Evolutionary conservation across 2,329 filamentous ascomycete species (phyloP).

Genomic region (Venturia asperata): DNA sequence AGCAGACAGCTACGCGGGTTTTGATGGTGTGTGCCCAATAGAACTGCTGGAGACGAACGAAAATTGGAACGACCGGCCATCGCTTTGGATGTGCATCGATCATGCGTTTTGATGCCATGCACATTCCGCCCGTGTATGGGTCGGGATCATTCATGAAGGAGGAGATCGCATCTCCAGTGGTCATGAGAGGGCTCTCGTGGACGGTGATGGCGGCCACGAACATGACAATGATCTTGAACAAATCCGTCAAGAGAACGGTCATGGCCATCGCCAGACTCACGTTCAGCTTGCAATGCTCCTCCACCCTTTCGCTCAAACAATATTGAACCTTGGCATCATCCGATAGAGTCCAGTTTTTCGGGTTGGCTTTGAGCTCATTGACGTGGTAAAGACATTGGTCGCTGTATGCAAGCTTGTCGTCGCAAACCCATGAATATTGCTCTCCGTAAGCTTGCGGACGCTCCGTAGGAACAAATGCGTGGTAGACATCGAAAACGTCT

Average conservation of each 20-base stretch:
- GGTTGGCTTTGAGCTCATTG: slow-evolving; percentile 15
- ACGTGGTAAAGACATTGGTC: slow-evolving; percentile 19
- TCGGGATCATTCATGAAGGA: slow-evolving; percentile 26
- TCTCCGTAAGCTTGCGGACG: slow-evolving; percentile 14
- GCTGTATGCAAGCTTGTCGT: slow-evolving; percentile 11
- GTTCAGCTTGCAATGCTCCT: slow-evolving; percentile 25
- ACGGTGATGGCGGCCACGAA: slow-evolving; percentile 23
- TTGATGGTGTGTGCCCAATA: slow-evolving; percentile 17
- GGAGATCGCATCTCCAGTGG: slow-evolving; percentile 27
- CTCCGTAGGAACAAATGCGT: slow-evolving; percentile 16
- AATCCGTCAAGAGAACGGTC: slow-evolving; percentile 26
- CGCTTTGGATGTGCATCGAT: slow-evolving; percentile 11
- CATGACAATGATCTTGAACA: slow-evolving; percentile 25
- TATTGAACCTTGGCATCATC: slow-evolving; percentile 23
- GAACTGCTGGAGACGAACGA: not conserved
- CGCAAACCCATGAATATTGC: slow-evolving; percentile 21
- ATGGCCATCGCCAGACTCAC: slow-evolving; percentile 26
- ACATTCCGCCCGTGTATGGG: slow-evolving; percentile 23
- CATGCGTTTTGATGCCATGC: slow-evolving; percentile 20
- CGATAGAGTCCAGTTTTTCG: slow-evolving; percentile 18
- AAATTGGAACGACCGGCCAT: slow-evolving; percentile 15
- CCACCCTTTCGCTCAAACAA: slow-evolving; percentile 24
- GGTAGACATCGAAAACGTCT: slow-evolving; percentile 19
- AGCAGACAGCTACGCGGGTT: slow-evolving; percentile 12
- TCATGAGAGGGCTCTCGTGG: slow-evolving; percentile 24